Base-by-base conservation (phyloP, 1,284 basidiomycete species). In the Rhizoctonia solani region DNA sequence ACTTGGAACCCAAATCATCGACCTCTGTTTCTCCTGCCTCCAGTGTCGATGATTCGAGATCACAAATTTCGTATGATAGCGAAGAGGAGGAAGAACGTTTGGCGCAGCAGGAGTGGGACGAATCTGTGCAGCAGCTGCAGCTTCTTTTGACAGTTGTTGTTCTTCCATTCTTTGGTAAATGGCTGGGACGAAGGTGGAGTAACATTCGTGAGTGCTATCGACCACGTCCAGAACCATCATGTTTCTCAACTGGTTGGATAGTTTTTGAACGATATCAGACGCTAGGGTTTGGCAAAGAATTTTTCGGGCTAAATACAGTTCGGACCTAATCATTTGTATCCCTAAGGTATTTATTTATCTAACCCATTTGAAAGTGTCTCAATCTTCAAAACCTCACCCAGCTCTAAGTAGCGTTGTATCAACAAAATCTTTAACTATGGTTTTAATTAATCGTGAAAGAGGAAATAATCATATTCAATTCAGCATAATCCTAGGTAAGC, bases 51-150 rank as follows among this genome's bases (percentile, higher is more conserved):
- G 61, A 65, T 9, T 13, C 41, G 41, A 50, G 61, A 42, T 65
- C 61, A 8, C 37, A 65, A 23, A 53, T 52, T 21, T 65, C 61
- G 9, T 54, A 44, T 46, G 61, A 65, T 21, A 65, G 61, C 50
- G 61, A 65, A 32, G 89, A 92, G 70, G 88, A 87, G 68, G 79
- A 87, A 71, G 72, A 74, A 69, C 85, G 84, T 16, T 79, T 92
- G 68, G 90, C 91, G 6, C 90, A 93, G 76, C 83, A 89, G 73
- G 93, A 97, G 79, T 96, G 94, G 94, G 89, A 93, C 74, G 94
- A 96, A 77, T 91, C 88, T 74, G 74, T 96, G 61, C 79, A 86
- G 70, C 92, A 97, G 76, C 82, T 97, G 52, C 87, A 92, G 74
- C 84, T 92, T 73, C 83, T 96, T 29, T 76, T 93, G 66, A 85